A percentile compares a stretch with the other conserved stretches of the same genome.
Conservation (phyloP, 805 yeast genomes). For the Lipomyces yamadae region DNA sequence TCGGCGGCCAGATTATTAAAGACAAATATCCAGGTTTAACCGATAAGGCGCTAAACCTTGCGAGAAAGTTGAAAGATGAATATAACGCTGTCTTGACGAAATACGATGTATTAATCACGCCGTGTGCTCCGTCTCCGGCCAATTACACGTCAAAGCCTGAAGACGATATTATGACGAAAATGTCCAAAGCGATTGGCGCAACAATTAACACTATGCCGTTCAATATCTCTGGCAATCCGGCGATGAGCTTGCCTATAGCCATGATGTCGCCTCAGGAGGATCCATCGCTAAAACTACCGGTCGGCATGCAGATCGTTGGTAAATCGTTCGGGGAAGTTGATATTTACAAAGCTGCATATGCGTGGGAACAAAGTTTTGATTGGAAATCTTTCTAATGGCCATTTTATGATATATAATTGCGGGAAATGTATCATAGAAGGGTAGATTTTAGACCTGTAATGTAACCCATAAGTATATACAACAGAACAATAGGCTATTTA, state of each 20-base stretch:
- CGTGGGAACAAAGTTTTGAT: slow-evolving; percentile 46
- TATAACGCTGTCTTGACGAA: slow-evolving; percentile 44
- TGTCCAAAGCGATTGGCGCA: slow-evolving; percentile 42
- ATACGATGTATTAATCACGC: slow-evolving; percentile 48
- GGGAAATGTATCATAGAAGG: not conserved
- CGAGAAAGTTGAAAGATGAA: slow-evolving; percentile 45
- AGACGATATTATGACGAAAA: slow-evolving; percentile 30
- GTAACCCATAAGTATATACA: not conserved
- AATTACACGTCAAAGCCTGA: slow-evolving; percentile 23
- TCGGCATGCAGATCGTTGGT: slow-evolving; percentile 48
- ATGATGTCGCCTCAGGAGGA: slow-evolving; percentile 43
- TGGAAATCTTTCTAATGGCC: slow-evolving; percentile 33
- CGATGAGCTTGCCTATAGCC: slow-evolving; percentile 47
- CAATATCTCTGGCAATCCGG: slow-evolving; percentile 50
- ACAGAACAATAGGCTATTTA: not conserved
- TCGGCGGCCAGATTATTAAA: slow-evolving; percentile 45
- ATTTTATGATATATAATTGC: no score
- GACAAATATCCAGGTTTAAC: slow-evolving; percentile 47
- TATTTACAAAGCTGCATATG: slow-evolving; percentile 47
- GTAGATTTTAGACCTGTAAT: not conserved
- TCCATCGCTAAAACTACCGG: slow-evolving; percentile 46
- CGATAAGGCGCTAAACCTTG: slow-evolving; percentile 46
- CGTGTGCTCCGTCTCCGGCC: slow-evolving; percentile 38
- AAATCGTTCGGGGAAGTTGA: slow-evolving; percentile 46
- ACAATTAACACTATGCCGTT: slow-evolving; percentile 49